Conservation (phyloP, 2,329 filamentous ascomycete genomes). For the Pezicula neosporulosa region DNA sequence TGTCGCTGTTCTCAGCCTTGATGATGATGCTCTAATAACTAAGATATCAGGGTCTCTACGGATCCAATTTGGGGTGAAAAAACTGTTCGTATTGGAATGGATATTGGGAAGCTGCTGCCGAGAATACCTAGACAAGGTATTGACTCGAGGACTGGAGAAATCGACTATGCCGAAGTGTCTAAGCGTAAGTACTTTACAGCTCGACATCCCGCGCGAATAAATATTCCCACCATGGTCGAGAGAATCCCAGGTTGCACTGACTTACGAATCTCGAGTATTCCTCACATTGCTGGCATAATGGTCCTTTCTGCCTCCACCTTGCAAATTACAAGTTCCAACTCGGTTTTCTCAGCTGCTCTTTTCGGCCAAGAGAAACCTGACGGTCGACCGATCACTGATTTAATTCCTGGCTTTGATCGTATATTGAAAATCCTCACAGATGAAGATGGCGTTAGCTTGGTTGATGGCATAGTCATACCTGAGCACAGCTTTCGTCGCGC, state of each 20-base stretch:
- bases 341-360: slow-evolving; percentile 86
- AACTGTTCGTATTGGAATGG: slow-evolving; percentile 61
- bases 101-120: slow-evolving; percentile 76
- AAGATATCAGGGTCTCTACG: slow-evolving; percentile 73
- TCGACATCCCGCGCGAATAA: slow-evolving; percentile 70
- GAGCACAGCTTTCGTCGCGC: slow-evolving; percentile 95
- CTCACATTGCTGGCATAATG: slow-evolving; percentile 95
- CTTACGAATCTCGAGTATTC: slow-evolving; percentile 87
- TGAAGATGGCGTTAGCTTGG: slow-evolving; percentile 77
- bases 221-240: slow-evolving; percentile 80
- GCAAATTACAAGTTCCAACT: slow-evolving; percentile 86
- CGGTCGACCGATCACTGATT: slow-evolving; percentile 71
- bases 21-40: slow-evolving; percentile 72
- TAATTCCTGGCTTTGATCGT: slow-evolving; percentile 85
- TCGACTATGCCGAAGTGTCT: slow-evolving; percentile 74
- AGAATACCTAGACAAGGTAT: slow-evolving; percentile 75
- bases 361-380: slow-evolving; percentile 87
- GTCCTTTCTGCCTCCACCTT: slow-evolving; percentile 79
- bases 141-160: slow-evolving; percentile 64
- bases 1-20: slow-evolving; percentile 71
- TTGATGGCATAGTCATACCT: slow-evolving; percentile 94
- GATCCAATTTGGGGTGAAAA: slow-evolving; percentile 82
- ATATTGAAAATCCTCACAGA: slow-evolving; percentile 78
- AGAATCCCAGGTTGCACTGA: slow-evolving; percentile 66
- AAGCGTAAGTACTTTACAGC: slow-evolving; percentile 81